phyloP scores from a whole-genome alignment of 208 protist species.

The Angomonas desouzai region DNA sequence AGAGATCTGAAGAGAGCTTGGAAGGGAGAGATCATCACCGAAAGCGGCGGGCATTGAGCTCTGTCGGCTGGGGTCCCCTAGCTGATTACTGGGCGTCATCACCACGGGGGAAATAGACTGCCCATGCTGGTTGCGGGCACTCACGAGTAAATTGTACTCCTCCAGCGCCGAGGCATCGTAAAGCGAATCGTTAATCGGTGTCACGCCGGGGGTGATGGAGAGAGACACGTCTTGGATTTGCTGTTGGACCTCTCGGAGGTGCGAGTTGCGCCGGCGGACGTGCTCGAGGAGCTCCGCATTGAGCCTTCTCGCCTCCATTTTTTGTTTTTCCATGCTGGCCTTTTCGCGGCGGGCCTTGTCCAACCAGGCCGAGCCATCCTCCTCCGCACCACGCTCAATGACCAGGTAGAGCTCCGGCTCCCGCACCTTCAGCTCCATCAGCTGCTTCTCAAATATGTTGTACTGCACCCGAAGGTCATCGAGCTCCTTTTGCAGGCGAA shows the following conservation, averaged over 20 bases:
- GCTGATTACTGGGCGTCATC: neutral
- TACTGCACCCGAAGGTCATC: slow-evolving; percentile 46
- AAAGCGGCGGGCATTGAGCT: too few relatives aligned
- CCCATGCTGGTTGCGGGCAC: slow-evolving; percentile 7
- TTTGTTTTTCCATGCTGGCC: slow-evolving; percentile 48
- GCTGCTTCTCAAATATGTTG: slow-evolving; percentile 33
- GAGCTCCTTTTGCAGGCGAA: slow-evolving; percentile 31
- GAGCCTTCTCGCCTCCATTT: slow-evolving; percentile 35
- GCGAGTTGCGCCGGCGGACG: slow-evolving; percentile 47
- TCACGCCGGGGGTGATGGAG: neutral
- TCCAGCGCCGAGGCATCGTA: slow-evolving; percentile 10
- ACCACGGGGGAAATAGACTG: neutral
- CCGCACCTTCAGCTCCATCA: slow-evolving; percentile 27
- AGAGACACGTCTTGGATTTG: slow-evolving; percentile 29
- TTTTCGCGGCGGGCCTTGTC: slow-evolving; percentile 52
- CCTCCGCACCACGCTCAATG: slow-evolving; percentile 36
- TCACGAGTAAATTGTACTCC: slow-evolving; percentile 14
- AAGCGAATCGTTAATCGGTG: slow-evolving; percentile 1
- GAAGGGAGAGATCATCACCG: slow-evolving; percentile 1
- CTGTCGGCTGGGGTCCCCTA: too few relatives aligned
- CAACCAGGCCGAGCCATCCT: slow-evolving; percentile 38
- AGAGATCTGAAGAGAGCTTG: neutral
- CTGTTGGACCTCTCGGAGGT: slow-evolving; percentile 48
- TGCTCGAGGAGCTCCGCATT: slow-evolving; percentile 58
- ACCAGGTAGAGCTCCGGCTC: slow-evolving; percentile 54